Percentiles rank a stretch among this genome's conserved stretches.
Conservation (phyloP, 768 basidiomycete species). For the Dacryopinax spathularia region DNA sequence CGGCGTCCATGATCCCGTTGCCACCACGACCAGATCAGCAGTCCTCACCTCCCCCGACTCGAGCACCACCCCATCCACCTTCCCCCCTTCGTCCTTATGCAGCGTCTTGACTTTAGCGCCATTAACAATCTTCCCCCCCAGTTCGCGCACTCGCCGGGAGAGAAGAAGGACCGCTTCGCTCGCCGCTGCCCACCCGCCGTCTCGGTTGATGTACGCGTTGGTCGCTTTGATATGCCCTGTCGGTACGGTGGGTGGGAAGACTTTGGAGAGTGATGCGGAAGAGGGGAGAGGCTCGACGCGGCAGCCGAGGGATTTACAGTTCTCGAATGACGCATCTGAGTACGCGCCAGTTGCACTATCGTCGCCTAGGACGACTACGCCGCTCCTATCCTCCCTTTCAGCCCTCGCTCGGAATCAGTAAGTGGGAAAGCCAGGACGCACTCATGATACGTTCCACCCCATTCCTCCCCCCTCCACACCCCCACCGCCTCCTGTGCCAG, state of each 20-base stretch:
- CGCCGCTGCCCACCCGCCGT: constrained; percentile 79
- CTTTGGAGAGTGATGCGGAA: constrained; percentile 30
- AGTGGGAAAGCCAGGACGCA: constrained; percentile 8
- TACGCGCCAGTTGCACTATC: constrained; percentile 28
- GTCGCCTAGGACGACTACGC: constrained; percentile 43
- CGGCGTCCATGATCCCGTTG: constrained; percentile 76
- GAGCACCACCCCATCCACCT: constrained; percentile 44
- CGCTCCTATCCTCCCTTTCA: constrained; percentile 35
- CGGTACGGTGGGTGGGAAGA: constrained; percentile 35
- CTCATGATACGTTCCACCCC: constrained; percentile 22
- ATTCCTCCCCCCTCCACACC: constrained; percentile 22
- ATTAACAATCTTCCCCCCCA: constrained; percentile 45
- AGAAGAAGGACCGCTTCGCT: constrained; percentile 45
- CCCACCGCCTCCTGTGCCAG: constrained; percentile 22
- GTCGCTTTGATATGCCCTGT: not conserved
- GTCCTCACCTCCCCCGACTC: constrained; percentile 35
- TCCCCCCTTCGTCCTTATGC: constrained; percentile 25
- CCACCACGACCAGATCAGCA: constrained; percentile 52
- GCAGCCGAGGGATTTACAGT: constrained; percentile 48
- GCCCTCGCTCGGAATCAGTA: not conserved
- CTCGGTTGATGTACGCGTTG: constrained; percentile 56
- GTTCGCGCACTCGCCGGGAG: constrained; percentile 37
- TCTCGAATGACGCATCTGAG: constrained; percentile 41
- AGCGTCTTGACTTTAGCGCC: constrained; percentile 45
- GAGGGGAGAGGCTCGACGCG: constrained; percentile 31